Conservation (phyloP, 164 flowering plant genomes). For the Magnolia sinica region DNA sequence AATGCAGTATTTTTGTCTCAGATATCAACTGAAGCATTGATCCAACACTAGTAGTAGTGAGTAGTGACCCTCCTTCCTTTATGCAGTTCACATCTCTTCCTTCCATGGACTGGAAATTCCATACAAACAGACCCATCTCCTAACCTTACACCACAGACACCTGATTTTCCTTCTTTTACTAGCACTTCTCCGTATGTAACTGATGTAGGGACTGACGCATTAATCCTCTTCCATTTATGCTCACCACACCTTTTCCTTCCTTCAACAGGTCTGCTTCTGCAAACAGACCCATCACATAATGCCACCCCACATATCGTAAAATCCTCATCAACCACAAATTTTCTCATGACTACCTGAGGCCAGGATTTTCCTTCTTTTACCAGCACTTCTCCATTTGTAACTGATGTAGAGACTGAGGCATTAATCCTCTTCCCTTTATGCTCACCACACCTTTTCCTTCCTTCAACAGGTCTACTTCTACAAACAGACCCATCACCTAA, state of each 20-base stretch:
- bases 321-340: background rate
- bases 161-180: background rate
- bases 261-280: conserved; percentile 39
- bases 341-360: background rate
- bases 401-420: background rate
- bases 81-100: conserved; percentile 22
- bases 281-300: conserved; percentile 30
- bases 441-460: conserved; percentile 51
- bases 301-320: conserved; percentile 7
- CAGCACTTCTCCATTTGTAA: background rate
- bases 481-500: conserved; percentile 37
- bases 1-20: too few relatives aligned
- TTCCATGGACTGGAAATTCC: conserved; percentile 24
- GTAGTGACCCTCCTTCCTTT: conserved; percentile 14
- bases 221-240: conserved; percentile 22
- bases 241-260: conserved; percentile 54
- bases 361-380: background rate
- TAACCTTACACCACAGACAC: conserved; percentile 18
- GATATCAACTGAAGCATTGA: background rate
- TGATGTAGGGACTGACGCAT: background rate
- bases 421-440: conserved; percentile 21
- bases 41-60: too few relatives aligned
- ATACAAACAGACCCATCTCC: conserved; percentile 28
- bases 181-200: background rate
- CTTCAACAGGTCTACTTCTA: conserved; percentile 35